Percentiles rank a stretch among this genome's conserved stretches.
Evolutionary conservation across 139 green algal genomes (phyloP).

Genomic region (Spirogloea muscicola): DNA sequence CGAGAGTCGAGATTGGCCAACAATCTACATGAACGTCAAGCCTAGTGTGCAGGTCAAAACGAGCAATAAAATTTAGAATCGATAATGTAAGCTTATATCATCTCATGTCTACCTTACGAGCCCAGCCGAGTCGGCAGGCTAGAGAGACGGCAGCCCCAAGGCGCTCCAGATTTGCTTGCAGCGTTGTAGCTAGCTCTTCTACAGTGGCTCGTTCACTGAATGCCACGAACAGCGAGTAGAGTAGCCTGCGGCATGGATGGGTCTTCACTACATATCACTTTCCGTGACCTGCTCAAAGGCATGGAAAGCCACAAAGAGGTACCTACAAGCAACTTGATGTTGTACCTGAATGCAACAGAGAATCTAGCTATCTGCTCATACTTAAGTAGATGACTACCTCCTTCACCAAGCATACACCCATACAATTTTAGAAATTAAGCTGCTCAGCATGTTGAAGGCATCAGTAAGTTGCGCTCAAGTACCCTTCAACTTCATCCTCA

Average conservation of each 20-base stretch:
- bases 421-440: neutral
- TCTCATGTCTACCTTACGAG: conserved; percentile 54
- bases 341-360: neutral
- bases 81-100: too few species aligned
- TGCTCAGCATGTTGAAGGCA: neutral
- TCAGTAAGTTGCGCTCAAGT: neutral
- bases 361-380: neutral
- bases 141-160: conserved; percentile 70
- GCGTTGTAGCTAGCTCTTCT: conserved; percentile 58
- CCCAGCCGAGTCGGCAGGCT: conserved; percentile 80
- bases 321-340: neutral
- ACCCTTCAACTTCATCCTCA: conserved; percentile 40
- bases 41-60: too few species aligned
- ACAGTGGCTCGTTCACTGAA: conserved; percentile 74
- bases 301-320: neutral
- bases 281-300: too few species aligned
- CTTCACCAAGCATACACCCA: neutral
- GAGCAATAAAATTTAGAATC: too few species aligned
- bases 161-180: conserved; percentile 55
- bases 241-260: conserved; percentile 79
- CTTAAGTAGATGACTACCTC: neutral
- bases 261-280: too few species aligned
- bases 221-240: conserved; percentile 88
- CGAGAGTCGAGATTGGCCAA: too few species aligned
- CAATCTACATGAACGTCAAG: too few species aligned